These are phyloP conservation scores for Panicum hallii DNA, from an alignment of 202 grass and related monocot species.

Conservation along the genomic window DNA sequence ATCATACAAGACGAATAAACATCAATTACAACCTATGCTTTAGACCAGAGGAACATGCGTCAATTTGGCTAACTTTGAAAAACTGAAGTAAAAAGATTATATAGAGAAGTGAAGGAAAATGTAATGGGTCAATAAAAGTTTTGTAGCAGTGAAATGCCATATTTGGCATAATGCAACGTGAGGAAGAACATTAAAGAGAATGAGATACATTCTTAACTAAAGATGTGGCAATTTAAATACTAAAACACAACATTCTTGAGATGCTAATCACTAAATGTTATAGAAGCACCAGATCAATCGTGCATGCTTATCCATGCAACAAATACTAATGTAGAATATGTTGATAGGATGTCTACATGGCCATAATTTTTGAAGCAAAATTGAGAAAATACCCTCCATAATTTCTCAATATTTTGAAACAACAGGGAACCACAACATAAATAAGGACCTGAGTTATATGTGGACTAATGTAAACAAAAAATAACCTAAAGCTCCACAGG, in stretches of 20 bases:
- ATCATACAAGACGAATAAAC: neutral
- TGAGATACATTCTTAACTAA: neutral
- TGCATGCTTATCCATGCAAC: conserved; percentile 22
- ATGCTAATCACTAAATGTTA: conserved; percentile 3
- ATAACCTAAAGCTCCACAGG: conserved; percentile 19
- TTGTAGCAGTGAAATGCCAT: neutral
- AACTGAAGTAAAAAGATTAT: neutral
- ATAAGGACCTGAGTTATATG: neutral
- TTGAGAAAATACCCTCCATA: neutral
- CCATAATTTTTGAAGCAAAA: neutral
- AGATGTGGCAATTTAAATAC: conserved; percentile 23
- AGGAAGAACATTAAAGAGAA: conserved; percentile 24
- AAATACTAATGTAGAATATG: neutral
- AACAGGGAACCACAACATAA: neutral
- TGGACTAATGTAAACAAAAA: conserved; percentile 14
- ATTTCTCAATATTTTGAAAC: conserved; percentile 21
- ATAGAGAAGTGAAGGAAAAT: conserved; percentile 2
- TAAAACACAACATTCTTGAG: conserved; percentile 16
- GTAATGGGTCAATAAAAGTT: neutral
- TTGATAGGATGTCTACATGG: neutral
- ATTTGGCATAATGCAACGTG: neutral
- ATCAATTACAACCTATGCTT: neutral
- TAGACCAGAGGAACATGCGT: neutral
- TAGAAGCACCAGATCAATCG: neutral
- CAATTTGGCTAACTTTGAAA: neutral